phyloP scores from a whole-genome alignment of 495 filamentous ascomycete species.

The Patellaria atrata region DNA sequence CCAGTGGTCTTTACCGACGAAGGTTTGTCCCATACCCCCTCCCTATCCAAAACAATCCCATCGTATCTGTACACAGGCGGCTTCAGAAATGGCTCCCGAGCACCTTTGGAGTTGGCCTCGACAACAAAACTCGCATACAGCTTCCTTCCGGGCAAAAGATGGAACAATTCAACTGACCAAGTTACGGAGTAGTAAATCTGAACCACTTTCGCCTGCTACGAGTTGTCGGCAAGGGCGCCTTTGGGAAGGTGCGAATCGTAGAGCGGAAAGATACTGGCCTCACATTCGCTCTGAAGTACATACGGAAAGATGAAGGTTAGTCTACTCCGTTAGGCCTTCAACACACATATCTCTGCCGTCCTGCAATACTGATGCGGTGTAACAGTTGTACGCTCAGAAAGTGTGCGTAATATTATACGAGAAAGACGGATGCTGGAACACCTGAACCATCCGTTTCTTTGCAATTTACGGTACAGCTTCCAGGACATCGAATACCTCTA shows the following conservation, averaged over 20 bases:
- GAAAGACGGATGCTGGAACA: constrained; percentile 96
- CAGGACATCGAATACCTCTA: constrained; percentile 99
- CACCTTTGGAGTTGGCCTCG: too few species aligned
- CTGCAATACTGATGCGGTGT: constrained; percentile 18
- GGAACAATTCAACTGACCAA: constrained; percentile 4
- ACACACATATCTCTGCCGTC: constrained; percentile 1
- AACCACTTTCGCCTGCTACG: constrained; percentile 92
- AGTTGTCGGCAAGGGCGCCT: constrained; percentile 94
- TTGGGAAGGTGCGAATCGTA: constrained; percentile 96
- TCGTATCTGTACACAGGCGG: too few species aligned
- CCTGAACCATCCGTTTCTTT: constrained; percentile 93
- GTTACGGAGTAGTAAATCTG: constrained; percentile 56
- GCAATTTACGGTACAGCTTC: constrained; percentile 97
- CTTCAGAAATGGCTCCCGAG: too few species aligned
- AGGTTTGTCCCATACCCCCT: constrained; percentile 44
- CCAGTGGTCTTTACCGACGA: constrained; percentile 84
- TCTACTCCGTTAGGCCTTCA: constrained; percentile 7
- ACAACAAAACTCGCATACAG: too few species aligned
- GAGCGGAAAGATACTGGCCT: constrained; percentile 89
- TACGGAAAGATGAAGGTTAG: constrained; percentile 95
- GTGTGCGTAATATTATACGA: constrained; percentile 93
- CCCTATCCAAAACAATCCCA: not conserved
- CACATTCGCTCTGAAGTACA: constrained; percentile 95
- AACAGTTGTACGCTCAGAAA: constrained; percentile 89
- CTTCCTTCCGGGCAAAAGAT: too few species aligned